Evolutionary conservation across 441 rosid species (phyloP).

Genomic region (Pelargonium citronellum): DNA sequence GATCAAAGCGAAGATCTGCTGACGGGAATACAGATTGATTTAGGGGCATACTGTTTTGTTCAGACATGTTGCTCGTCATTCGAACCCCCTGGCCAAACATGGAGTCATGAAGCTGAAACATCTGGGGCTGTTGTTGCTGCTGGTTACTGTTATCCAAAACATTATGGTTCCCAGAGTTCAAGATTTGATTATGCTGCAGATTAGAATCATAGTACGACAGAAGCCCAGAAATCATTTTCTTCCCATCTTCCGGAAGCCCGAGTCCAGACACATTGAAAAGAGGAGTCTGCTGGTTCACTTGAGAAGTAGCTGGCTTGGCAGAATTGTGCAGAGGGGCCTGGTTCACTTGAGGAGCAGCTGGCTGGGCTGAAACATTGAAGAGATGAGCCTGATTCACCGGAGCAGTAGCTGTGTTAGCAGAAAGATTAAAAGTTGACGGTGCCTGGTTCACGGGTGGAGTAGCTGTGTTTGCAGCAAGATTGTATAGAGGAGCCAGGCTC

Average conservation of each 20-base stretch:
- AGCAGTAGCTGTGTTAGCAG: background rate
- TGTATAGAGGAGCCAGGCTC: too few relatives aligned
- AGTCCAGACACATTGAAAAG: constrained; percentile 48
- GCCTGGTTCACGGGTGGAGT: constrained; percentile 55
- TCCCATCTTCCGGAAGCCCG: constrained; percentile 87
- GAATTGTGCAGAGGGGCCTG: background rate
- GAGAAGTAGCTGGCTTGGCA: constrained; percentile 28
- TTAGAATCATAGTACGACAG: constrained; percentile 64
- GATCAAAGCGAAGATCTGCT: constrained; percentile 32
- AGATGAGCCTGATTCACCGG: too few relatives aligned
- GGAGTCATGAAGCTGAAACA: constrained; percentile 44
- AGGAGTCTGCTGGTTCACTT: constrained; percentile 29
- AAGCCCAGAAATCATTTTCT: constrained; percentile 65
- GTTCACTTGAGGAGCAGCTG: constrained; percentile 5
- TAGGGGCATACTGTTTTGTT: constrained; percentile 36
- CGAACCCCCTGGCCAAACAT: constrained; percentile 40
- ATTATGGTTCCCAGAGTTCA: constrained; percentile 19
- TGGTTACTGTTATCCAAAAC: constrained; percentile 33
- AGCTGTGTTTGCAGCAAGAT: constrained; percentile 23
- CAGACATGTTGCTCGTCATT: constrained; percentile 47
- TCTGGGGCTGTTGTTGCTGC: constrained; percentile 31
- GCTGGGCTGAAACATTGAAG: constrained; percentile 24
- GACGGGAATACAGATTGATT: constrained; percentile 43
- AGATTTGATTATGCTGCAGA: constrained; percentile 41
- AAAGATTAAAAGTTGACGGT: constrained; percentile 47